Evolutionary conservation across 768 basidiomycete species (phyloP).

Genomic region (Exidia glandulosa): DNA sequence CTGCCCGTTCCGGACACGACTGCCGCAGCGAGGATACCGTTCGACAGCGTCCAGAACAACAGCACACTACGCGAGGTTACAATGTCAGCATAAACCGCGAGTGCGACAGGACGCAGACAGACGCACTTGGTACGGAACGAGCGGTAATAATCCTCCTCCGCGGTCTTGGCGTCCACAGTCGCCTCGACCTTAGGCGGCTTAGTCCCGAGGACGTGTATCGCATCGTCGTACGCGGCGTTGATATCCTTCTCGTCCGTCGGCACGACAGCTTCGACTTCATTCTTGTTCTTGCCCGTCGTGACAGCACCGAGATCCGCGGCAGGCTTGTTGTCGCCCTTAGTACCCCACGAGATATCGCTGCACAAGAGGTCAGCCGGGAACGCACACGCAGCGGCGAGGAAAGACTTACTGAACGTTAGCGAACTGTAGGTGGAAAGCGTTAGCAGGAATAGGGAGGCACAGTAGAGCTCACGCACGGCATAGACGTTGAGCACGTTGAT

Average conservation of each 20-base stretch:
- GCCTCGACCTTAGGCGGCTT: conserved; percentile 66
- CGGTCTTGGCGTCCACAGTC: conserved; percentile 47
- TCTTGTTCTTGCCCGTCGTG: conserved; percentile 45
- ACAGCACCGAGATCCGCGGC: conserved; percentile 80
- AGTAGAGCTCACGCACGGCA: conserved; percentile 34
- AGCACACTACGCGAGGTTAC: conserved; percentile 39
- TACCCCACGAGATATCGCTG: conserved; percentile 88
- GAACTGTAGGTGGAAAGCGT: conserved; percentile 36
- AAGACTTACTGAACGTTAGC: conserved; percentile 59
- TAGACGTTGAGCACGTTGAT: conserved; percentile 91
- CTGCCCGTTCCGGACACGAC: conserved; percentile 56
- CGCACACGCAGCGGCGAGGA: not conserved
- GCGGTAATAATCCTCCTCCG: conserved; percentile 81
- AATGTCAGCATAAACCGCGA: conserved; percentile 5
- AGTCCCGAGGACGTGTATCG: conserved; percentile 65
- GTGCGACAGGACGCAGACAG: not conserved
- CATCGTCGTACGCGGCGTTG: conserved; percentile 84
- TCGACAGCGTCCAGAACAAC: conserved; percentile 80
- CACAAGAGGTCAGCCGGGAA: not conserved
- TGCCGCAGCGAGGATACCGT: conserved; percentile 63
- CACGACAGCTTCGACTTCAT: conserved; percentile 77
- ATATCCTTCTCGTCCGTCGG: conserved; percentile 85
- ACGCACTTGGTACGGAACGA: conserved; percentile 78
- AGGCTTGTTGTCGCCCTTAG: conserved; percentile 86
- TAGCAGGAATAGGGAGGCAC: not conserved